Conservation (phyloP, 2,329 filamentous ascomycete species). For the Colletotrichum musae region DNA sequence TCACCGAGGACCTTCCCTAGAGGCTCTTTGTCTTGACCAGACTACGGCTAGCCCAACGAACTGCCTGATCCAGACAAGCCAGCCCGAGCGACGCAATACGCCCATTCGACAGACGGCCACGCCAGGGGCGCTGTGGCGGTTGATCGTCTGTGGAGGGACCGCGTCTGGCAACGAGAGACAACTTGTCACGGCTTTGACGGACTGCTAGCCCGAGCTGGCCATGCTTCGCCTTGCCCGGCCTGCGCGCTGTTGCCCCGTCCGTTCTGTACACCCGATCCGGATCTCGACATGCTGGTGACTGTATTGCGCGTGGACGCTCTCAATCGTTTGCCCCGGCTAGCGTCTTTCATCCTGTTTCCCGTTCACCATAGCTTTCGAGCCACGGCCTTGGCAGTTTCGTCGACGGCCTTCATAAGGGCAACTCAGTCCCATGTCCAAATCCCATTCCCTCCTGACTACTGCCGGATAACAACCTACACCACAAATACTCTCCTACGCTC, state of each 20-base stretch:
- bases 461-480: not conserved
- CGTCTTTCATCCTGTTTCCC: not conserved
- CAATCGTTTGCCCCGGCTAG: not conserved
- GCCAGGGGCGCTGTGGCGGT: constrained; percentile 6
- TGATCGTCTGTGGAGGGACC: constrained; percentile 12
- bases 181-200: not conserved
- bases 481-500: not conserved
- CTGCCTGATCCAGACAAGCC: not conserved
- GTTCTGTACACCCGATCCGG: constrained; percentile 26
- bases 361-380: not conserved
- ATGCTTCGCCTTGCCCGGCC: not conserved
- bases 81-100: constrained; percentile 20
- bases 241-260: constrained; percentile 12
- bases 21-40: constrained; percentile 19
- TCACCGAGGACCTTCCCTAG: constrained; percentile 4
- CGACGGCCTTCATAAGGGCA: constrained; percentile 20
- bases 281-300: constrained; percentile 14
- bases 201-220: not conserved
- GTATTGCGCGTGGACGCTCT: constrained; percentile 5
- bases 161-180: constrained; percentile 5
- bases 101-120: not conserved
- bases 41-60: constrained; percentile 18
- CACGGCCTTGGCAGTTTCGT: not conserved
- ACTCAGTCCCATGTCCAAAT: not conserved
- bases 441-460: not conserved